Evolutionary conservation across 139 green algal species (phyloP), one percentile per base, ranked within the genome.

Genomic region (Chlamydomonas schloesseri): DNA sequence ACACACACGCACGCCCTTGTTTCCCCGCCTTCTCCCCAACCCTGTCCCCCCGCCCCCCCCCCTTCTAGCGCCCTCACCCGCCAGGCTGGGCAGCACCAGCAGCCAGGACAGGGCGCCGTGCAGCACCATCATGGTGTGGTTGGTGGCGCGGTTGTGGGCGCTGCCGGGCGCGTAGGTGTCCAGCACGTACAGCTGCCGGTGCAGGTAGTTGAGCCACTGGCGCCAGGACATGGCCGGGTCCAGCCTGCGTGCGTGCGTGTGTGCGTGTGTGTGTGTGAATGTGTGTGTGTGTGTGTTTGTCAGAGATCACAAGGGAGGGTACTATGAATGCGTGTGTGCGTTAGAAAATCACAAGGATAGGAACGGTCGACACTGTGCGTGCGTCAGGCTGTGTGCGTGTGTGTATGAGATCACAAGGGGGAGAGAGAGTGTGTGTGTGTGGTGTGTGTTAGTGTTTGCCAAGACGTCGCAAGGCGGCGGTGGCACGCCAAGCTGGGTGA

Each of bases 131-230:
- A 98, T 94, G 21, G 33, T 86, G 87, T 96, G 93, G 83, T 98
- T 97, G 55, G 88, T 71, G 26, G 28, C 14, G 2, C 82, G 85
- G 86, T 93, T 93, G 77, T 91, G 84, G 29, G 21, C 26, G 84
- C 67, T 88, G 42, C n/a, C n/a, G n/a, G n/a, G n/a, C 70, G 90
- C 65, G 71, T 98, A 99, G 0, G 97, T 99, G 90, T 99, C 97
- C 76, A 98, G 91, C 37, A 98, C 97, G 83, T 93, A 98, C 77
- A 99, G 91, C 92, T 99, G 97, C 2, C 97, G 92, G 21, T 94
- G 86, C 73, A 99, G 91, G 88, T 99, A 99, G 92, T 99, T 99
- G 95, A 94, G 97, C 81, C 94, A 99, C 24, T 76, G 82, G 18
- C 72, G n/a, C 82, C 72, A 91, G 29, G 33, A 82, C 85, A 71